Base-by-base conservation (phyloP, 306 rosid species). In the Vicia sativa region DNA sequence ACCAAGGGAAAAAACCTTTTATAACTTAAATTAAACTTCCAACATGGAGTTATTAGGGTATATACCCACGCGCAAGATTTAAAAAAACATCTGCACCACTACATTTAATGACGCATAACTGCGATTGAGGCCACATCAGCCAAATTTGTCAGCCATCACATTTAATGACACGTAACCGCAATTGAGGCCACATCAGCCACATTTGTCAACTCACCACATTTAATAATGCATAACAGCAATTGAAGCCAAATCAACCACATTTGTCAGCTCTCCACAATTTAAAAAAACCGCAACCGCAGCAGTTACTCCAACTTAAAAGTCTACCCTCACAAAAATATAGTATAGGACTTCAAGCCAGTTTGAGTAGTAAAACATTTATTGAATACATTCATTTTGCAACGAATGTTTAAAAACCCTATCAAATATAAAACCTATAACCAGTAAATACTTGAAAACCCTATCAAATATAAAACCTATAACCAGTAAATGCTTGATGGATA, bases 321-420 rank as follows among this genome's bases (percentile, higher is more conserved):
- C 14, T 10, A 3, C 58, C 58, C 70, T 54, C 35, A 21, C 34
- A 0, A 14, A 16, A 25, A 34, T 34, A 6, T 34, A 34, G 38
- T 68, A 42, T 10, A 15, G 41, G 10, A 31, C 13, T 8, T 1
- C 14, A 65, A 50, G 10, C 61, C 11, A 7, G 50, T 43, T 14
- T 29, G 49, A 45, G 60, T 64, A 43, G 1, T 21, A 7, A 74
- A 66, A 31, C 52, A 66, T 35, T 41, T 31, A 57, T 14, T 21
- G 44, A 74, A 66, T 4, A 54, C 23, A 60, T 28, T 37, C n/a
- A 65, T 55, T 74, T 11, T 19, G 65, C 1, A 44, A 44, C 9
- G 29, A 42, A 64, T 13, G 29, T 21, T 48, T 9, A 34, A 35
- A 21, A 46, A 56, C 13, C 14, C 34, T 9, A 46, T 37, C 14